A percentile compares a stretch with the other conserved stretches of the same genome.
These are phyloP conservation scores for Gloeophyllum trabeum DNA, from an alignment of 768 basidiomycete genomes.

Conservation along the genomic window DNA sequence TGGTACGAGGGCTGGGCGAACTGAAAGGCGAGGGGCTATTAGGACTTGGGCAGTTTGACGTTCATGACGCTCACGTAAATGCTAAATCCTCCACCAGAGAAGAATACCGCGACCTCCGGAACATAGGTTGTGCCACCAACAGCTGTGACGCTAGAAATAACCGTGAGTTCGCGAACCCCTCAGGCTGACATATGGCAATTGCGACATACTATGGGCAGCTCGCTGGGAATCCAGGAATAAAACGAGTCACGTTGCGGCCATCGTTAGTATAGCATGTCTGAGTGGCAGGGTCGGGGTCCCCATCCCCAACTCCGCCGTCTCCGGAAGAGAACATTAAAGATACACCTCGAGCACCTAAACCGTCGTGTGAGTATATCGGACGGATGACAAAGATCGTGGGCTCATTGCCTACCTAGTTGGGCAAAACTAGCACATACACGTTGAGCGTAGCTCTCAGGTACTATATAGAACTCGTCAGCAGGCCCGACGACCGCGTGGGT, in stretches of 20 bases:
- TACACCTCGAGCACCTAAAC: constrained; percentile 49
- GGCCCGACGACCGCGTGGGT: too few relatives aligned
- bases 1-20: constrained; percentile 48
- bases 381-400: background rate
- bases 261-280: constrained; percentile 50
- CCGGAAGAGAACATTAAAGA: constrained; percentile 58
- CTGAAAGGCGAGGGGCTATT: constrained; percentile 21
- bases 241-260: constrained; percentile 38
- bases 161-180: background rate
- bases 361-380: background rate
- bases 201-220: constrained; percentile 27
- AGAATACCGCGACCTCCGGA: constrained; percentile 47
- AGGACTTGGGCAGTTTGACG: too few relatives aligned
- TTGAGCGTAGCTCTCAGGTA: background rate
- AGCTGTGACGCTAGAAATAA: constrained; percentile 42
- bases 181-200: background rate
- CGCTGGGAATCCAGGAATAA: constrained; percentile 48
- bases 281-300: constrained; percentile 36
- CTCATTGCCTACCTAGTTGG: background rate
- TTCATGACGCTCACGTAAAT: constrained; percentile 38
- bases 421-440: background rate
- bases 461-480: too few relatives aligned
- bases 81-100: constrained; percentile 72
- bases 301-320: constrained; percentile 61
- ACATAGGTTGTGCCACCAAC: constrained; percentile 55